Evolutionary conservation across 1,284 basidiomycete species (phyloP).

Genomic region (Sanghuangporus sanghuang): DNA sequence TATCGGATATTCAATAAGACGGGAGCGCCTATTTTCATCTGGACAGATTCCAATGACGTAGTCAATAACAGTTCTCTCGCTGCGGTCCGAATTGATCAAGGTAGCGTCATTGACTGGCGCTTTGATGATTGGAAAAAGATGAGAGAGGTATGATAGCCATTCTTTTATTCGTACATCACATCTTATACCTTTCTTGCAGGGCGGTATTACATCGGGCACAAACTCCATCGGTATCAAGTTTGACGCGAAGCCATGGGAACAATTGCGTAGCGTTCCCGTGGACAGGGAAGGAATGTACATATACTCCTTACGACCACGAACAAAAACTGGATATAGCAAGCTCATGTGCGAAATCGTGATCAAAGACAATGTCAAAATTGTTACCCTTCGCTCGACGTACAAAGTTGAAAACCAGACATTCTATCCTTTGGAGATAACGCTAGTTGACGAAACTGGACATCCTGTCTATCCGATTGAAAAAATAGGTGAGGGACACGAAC

Average conservation of each 20-base stretch:
- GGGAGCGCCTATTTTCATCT: constrained; percentile 76
- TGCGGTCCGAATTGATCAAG: constrained; percentile 60
- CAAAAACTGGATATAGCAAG: constrained; percentile 73
- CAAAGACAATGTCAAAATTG: constrained; percentile 91
- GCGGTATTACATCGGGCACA: constrained; percentile 73
- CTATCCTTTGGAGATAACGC: constrained; percentile 89
- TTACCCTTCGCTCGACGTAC: constrained; percentile 93
- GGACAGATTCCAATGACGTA: constrained; percentile 69
- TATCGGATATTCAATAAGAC: constrained; percentile 93
- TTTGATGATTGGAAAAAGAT: constrained; percentile 97
- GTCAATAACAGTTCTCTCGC: constrained; percentile 40
- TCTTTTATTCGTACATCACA: not conserved
- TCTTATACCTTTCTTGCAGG: constrained; percentile 39
- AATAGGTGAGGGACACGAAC: constrained; percentile 51
- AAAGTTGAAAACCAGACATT: constrained; percentile 90
- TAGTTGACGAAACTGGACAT: constrained; percentile 84
- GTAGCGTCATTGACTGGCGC: constrained; percentile 86
- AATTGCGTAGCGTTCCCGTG: constrained; percentile 84
- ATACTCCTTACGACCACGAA: constrained; percentile 80
- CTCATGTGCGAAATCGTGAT: constrained; percentile 90
- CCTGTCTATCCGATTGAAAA: constrained; percentile 80
- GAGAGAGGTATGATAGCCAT: constrained; percentile 65
- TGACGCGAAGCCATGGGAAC: constrained; percentile 88
- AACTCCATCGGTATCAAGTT: constrained; percentile 85
- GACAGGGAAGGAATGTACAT: constrained; percentile 93